These are phyloP conservation scores for Ophiostoma quercus DNA, from an alignment of 2,329 filamentous ascomycete species.

Conservation along the genomic window DNA sequence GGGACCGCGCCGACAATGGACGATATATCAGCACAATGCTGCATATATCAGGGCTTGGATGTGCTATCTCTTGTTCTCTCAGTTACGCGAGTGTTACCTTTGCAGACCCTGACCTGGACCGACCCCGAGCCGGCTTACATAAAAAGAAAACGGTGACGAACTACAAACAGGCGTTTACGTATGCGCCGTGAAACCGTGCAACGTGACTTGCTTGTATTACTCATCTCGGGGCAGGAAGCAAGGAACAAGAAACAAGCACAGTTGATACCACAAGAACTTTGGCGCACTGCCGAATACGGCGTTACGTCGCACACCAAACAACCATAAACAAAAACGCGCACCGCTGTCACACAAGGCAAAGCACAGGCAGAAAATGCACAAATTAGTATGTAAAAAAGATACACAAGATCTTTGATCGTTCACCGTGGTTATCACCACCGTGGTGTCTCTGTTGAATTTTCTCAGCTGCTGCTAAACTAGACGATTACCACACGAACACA, in stretches of 20 bases:
- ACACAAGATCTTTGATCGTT: constrained; percentile 3
- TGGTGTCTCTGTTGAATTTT: constrained; percentile 19
- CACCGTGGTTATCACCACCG: constrained; percentile 13
- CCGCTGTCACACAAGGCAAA: not conserved
- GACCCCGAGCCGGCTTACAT: not conserved
- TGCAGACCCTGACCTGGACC: not conserved
- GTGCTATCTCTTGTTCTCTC: not conserved
- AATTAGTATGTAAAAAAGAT: not conserved
- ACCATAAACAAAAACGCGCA: not conserved
- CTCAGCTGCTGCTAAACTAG: constrained; percentile 25
- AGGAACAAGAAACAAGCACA: not conserved
- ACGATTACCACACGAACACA: constrained; percentile 16
- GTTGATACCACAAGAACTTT: not conserved
- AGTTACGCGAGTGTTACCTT: not conserved
- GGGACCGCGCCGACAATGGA: not conserved
- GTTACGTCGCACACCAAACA: not conserved
- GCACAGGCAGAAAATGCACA: not conserved
- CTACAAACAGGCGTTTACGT: no score
- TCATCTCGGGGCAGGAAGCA: not conserved
- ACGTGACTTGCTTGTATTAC: not conserved
- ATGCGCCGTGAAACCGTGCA: not conserved
- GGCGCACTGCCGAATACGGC: not conserved
- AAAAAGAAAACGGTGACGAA: not conserved
- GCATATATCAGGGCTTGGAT: not conserved
- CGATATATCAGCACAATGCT: not conserved